Percentiles rank a stretch among this genome's conserved stretches.
Evolutionary conservation across 208 protist genomes (phyloP).

Genomic region (Lotmaria passim): DNA sequence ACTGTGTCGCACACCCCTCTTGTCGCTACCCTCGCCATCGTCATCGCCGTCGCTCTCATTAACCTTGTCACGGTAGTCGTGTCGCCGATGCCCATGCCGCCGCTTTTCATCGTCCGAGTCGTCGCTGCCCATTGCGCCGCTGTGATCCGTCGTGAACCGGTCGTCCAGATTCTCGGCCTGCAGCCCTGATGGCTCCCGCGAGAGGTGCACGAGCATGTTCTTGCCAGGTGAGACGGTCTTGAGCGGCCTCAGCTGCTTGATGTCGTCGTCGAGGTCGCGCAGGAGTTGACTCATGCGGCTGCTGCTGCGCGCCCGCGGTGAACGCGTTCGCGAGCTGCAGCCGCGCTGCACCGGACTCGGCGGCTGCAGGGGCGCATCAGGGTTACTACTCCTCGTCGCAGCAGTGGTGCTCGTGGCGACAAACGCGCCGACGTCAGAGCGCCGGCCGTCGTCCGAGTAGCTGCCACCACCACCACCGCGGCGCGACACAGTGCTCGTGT

Average conservation of each 20-base stretch:
- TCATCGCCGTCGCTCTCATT: not conserved
- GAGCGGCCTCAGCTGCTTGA: constrained; percentile 76
- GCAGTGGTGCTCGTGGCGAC: not conserved
- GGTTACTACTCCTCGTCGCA: not conserved
- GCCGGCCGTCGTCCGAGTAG: constrained; percentile 6
- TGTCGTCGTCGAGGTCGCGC: constrained; percentile 84
- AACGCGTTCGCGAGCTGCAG: not conserved
- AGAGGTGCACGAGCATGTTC: constrained; percentile 77
- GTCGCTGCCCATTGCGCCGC: not conserved
- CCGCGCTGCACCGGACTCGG: not conserved
- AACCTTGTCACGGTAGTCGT: not conserved
- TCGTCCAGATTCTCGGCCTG: constrained; percentile 4
- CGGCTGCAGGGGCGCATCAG: not conserved
- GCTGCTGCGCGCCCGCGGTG: constrained; percentile 26
- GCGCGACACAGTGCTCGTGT: constrained; percentile 4
- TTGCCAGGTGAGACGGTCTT: constrained; percentile 65
- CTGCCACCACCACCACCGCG: not conserved
- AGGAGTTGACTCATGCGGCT: constrained; percentile 78
- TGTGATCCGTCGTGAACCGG: not conserved
- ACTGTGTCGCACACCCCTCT: too few relatives aligned
- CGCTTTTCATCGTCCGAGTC: not conserved
- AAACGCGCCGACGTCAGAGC: constrained; percentile 14
- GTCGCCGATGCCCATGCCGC: not conserved
- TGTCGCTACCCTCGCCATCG: not conserved
- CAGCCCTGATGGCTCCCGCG: constrained; percentile 34